Evolutionary conservation across 495 filamentous ascomycete species (phyloP), one percentile per base, ranked within the genome.

Genomic region (Thozetella sp.): DNA sequence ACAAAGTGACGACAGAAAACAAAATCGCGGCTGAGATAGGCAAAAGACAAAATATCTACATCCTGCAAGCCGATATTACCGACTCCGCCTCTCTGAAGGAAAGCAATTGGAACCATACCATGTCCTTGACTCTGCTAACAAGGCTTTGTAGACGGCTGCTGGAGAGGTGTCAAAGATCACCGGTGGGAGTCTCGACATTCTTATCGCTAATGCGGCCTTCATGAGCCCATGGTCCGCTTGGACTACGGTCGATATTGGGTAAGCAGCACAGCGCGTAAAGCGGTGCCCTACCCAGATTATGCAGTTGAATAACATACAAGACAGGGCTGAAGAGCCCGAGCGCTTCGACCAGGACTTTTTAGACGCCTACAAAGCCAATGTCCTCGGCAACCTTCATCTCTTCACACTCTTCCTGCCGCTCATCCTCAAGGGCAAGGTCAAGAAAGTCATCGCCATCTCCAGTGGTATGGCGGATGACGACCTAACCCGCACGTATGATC

Each of bases 361-460:
- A 22, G 69, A 67, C 70, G 24, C 59, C 12, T 76, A 84, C 61
- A 51, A 79, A 3, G 65, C 70, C 57, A 86, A 86, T 59, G 71
- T 80, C 25, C 26, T 82, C 50, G 82, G 71, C 22, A 74, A 80
- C 53, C 73, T 87, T 60, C 72, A 86, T 58, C 72, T 82, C 25
- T 76, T 80, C 63, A 78, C 81, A 62, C 56, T 76, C 23, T 86
- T 84, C 65, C 23, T 83, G 12, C 83, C 84, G 9, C 76, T 85
- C 1, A 66, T 87, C 51, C 63, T 71, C 10, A 72, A 80, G 25
- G 79, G 82, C 52, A 62, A 69, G 13, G 62, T 56, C 45, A 86
- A 86, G 63, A 88, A 87, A 63, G 78, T 85, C 55, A 73, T 87
- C 54, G 58, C 75, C 37, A 76, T 87, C 20, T 77, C 82, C 17